Conservation (phyloP, 345 rosid species). For the Excoecaria agallocha region DNA sequence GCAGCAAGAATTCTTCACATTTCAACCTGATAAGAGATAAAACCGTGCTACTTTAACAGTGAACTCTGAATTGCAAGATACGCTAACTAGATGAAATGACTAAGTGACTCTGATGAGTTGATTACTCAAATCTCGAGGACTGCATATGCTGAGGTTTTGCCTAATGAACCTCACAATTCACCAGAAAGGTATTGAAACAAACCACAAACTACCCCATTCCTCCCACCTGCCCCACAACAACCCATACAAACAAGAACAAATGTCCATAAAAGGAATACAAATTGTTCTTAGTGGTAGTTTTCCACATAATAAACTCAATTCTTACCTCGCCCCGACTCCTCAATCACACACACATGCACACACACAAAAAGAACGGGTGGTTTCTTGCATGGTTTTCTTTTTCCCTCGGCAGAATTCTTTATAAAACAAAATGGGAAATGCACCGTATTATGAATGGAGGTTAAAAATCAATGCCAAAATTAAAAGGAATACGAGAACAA, state of each 20-base stretch:
- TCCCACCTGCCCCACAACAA: no score
- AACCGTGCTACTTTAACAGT: neutral
- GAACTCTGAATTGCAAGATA: neutral
- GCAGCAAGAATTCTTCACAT: conserved; percentile 94
- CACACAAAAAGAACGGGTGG: neutral
- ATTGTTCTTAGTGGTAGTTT: neutral
- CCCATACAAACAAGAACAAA: no score
- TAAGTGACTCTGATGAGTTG: neutral
- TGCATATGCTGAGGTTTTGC: neutral
- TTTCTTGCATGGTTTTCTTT: neutral
- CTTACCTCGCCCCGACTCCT: neutral
- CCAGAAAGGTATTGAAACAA: neutral
- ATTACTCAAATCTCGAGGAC: neutral
- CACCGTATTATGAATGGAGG: neutral
- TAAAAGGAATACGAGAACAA: neutral
- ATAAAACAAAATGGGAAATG: neutral
- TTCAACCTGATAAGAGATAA: conserved; percentile 51
- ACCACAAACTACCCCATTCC: neutral
- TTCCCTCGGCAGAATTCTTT: neutral
- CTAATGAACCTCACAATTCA: neutral
- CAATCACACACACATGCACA: neutral
- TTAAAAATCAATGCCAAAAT: neutral
- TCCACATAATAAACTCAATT: neutral
- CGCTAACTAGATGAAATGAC: neutral
- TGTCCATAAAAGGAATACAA: neutral